phyloP scores from a whole-genome alignment of 495 filamentous ascomycete genomes.

The Penicillium pancosmium region DNA sequence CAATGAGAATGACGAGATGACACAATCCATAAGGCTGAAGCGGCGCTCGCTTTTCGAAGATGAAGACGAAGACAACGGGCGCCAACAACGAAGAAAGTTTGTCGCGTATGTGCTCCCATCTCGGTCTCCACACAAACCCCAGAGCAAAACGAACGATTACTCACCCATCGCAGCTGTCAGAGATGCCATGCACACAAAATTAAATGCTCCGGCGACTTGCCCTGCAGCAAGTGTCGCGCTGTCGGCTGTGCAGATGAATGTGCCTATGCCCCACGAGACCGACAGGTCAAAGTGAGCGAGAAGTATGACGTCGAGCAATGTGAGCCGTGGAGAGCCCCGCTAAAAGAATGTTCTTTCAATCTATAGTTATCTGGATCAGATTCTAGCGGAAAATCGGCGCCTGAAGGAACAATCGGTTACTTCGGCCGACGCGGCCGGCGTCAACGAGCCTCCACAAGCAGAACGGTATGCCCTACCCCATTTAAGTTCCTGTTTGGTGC shows the following conservation, averaged over 20 bases:
- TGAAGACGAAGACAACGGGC: constrained; percentile 11
- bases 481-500: no score
- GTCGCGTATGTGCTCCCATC: constrained; percentile 31
- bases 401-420: constrained; percentile 40
- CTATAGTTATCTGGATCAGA: constrained; percentile 39
- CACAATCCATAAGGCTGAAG: constrained; percentile 22
- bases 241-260: constrained; percentile 45
- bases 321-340: background rate
- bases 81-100: constrained; percentile 39
- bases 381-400: constrained; percentile 42
- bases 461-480: constrained; percentile 13
- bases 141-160: constrained; percentile 5
- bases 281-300: constrained; percentile 49
- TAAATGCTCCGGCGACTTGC: constrained; percentile 48
- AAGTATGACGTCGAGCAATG: constrained; percentile 27
- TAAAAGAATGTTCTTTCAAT: background rate
- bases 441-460: constrained; percentile 15
- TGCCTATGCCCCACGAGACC: constrained; percentile 41
- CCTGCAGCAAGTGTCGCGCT: constrained; percentile 42
- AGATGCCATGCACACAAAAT: constrained; percentile 52
- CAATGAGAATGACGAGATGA: constrained; percentile 20
- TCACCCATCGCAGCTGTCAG: constrained; percentile 35
- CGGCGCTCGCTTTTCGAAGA: constrained; percentile 15
- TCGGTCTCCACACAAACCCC: background rate
- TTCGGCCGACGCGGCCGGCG: constrained; percentile 37